phyloP scores from a whole-genome alignment of 495 filamentous ascomycete genomes.

The Neurospora africana region DNA sequence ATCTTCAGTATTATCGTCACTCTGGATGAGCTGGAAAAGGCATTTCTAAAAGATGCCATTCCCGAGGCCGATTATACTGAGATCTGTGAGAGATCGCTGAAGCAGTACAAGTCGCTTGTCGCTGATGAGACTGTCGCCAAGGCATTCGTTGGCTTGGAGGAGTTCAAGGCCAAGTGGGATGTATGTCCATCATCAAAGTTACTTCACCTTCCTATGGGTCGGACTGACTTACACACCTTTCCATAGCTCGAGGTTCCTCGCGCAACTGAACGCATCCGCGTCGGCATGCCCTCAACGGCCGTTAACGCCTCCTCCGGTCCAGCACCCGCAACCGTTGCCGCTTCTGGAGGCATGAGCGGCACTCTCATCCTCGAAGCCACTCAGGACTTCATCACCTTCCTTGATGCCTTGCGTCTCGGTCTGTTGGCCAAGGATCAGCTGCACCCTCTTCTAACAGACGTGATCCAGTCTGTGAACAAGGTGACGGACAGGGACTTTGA shows the following conservation, averaged over 20 bases:
- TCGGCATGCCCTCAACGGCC: constrained; percentile 66
- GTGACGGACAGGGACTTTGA: constrained; percentile 92
- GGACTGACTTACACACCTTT: background rate
- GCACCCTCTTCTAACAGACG: constrained; percentile 84
- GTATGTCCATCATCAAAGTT: constrained; percentile 38
- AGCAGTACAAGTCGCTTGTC: constrained; percentile 92
- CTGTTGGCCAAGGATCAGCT: constrained; percentile 89
- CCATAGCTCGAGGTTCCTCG: constrained; percentile 82
- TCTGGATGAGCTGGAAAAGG: constrained; percentile 89
- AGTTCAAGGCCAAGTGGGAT: constrained; percentile 89
- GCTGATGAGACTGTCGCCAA: constrained; percentile 73
- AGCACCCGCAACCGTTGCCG: constrained; percentile 32
- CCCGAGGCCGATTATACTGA: constrained; percentile 88
- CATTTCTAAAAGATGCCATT: constrained; percentile 92
- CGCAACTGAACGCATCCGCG: constrained; percentile 83
- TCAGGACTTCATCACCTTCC: constrained; percentile 95
- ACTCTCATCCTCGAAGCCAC: constrained; percentile 76
- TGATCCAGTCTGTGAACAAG: constrained; percentile 93
- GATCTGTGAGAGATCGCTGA: constrained; percentile 81
- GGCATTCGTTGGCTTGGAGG: constrained; percentile 79
- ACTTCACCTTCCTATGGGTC: background rate
- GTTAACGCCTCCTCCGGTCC: constrained; percentile 41
- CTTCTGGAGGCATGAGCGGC: constrained; percentile 51
- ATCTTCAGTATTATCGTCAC: constrained; percentile 97
- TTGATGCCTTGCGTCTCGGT: constrained; percentile 84